phyloP scores from a whole-genome alignment of 805 yeast species.

The Lipomyces kockii region DNA sequence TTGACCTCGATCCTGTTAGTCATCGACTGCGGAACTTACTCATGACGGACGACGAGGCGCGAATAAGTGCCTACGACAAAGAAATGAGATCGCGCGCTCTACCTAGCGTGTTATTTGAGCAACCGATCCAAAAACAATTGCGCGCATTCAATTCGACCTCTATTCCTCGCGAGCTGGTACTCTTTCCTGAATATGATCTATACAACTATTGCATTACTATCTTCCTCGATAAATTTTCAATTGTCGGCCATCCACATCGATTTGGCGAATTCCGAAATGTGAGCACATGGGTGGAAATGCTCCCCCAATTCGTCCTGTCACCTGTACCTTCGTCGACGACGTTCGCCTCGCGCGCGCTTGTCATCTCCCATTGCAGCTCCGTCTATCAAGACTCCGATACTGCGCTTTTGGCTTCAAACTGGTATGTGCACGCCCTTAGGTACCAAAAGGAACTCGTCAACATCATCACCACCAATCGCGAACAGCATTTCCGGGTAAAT shows the following conservation, averaged over 20 bases:
- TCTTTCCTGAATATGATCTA: conserved; percentile 22
- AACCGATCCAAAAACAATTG: neutral
- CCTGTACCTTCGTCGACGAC: conserved; percentile 10
- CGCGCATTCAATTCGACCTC: conserved; percentile 4
- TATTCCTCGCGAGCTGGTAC: conserved; percentile 13
- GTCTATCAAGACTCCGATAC: conserved; percentile 7
- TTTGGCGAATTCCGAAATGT: neutral
- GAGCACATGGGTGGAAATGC: conserved; percentile 9
- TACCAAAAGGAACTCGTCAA: conserved; percentile 16
- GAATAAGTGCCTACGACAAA: neutral
- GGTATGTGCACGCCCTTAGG: conserved; percentile 16
- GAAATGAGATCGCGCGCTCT: neutral
- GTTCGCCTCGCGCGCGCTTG: conserved; percentile 24
- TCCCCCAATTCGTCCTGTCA: conserved; percentile 20
- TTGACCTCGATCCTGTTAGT: conserved; percentile 7
- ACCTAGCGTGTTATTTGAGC: neutral
- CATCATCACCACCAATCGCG: neutral
- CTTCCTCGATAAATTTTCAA: conserved; percentile 5
- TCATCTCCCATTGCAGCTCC: conserved; percentile 11
- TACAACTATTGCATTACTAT: conserved; percentile 14
- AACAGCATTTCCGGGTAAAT: neutral
- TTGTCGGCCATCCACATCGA: neutral
- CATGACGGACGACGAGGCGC: conserved; percentile 7
- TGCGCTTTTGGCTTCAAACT: conserved; percentile 5
- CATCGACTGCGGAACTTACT: conserved; percentile 5